These are phyloP conservation scores for Rugonectria rugulosa DNA, from an alignment of 2,329 filamentous ascomycete genomes.

Conservation along the genomic window DNA sequence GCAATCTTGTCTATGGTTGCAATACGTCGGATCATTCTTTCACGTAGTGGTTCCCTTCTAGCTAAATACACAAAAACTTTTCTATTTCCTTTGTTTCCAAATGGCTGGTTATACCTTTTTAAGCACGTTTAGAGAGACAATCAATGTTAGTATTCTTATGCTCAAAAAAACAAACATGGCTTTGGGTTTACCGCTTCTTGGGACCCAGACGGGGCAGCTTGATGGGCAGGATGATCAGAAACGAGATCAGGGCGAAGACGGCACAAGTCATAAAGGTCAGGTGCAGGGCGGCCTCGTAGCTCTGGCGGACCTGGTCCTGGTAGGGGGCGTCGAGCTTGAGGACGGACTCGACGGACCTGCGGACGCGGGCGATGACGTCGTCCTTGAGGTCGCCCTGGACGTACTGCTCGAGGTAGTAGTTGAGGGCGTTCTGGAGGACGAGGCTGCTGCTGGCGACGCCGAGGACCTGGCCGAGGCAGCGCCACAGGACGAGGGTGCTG, in stretches of 20 bases:
- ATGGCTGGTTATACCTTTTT: background rate
- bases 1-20: constrained; percentile 12
- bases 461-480: constrained; percentile 74
- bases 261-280: constrained; percentile 55
- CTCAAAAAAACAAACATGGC: background rate
- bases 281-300: constrained; percentile 61
- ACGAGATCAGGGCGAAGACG: constrained; percentile 56
- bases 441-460: constrained; percentile 77
- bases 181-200: constrained; percentile 41
- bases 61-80: background rate
- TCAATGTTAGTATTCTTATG: background rate
- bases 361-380: constrained; percentile 59
- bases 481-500: constrained; percentile 74
- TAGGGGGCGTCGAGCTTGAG: constrained; percentile 53
- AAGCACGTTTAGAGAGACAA: background rate
- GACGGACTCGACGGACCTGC: constrained; percentile 64
- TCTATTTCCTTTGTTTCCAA: background rate
- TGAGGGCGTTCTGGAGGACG: constrained; percentile 75
- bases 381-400: constrained; percentile 68
- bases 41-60: background rate
- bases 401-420: constrained; percentile 63
- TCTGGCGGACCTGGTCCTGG: constrained; percentile 61
- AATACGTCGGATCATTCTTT: background rate
- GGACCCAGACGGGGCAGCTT: constrained; percentile 61
- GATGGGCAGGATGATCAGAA: constrained; percentile 58